A percentile compares a stretch with the other conserved stretches of the same genome.
Evolutionary conservation across 2,329 filamentous ascomycete species (phyloP).

Genomic region (Epichloe gansuensis): DNA sequence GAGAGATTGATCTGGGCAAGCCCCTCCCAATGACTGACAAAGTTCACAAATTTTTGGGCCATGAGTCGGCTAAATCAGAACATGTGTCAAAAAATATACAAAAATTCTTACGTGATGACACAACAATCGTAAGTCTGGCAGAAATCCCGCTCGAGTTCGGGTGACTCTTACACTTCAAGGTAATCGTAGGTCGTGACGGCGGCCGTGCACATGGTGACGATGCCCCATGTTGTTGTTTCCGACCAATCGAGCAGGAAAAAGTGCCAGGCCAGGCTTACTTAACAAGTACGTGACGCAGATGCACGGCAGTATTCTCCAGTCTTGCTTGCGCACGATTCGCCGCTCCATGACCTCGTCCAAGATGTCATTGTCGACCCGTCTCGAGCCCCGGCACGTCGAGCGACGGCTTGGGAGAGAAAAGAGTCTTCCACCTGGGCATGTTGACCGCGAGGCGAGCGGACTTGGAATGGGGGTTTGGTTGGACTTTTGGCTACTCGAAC

Average conservation of each 20-base stretch:
- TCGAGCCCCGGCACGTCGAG: constrained; percentile 21
- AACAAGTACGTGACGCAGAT: constrained; percentile 20
- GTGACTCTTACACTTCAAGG: no score
- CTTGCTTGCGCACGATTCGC: constrained; percentile 21
- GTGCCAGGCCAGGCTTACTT: constrained; percentile 9
- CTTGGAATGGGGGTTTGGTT: neutral
- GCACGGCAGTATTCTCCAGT: constrained; percentile 20
- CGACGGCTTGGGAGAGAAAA: constrained; percentile 15
- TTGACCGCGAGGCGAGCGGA: neutral
- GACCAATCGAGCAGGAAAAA: no score
- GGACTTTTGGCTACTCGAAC: neutral
- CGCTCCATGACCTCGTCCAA: constrained; percentile 22
- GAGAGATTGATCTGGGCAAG: neutral
- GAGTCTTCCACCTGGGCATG: constrained; percentile 12
- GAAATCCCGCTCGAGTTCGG: no score
- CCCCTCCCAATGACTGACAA: no score
- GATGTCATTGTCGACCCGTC: constrained; percentile 17
- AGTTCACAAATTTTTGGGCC: no score
- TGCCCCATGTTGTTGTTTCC: no score
- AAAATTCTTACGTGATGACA: no score
- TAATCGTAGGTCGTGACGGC: no score
- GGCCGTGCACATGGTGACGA: no score
- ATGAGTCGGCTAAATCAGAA: no score
- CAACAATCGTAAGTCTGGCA: no score
- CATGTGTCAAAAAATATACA: no score